Base-by-base conservation (phyloP, 441 rosid genomes). In the Euphorbia schlechtendalii region DNA sequence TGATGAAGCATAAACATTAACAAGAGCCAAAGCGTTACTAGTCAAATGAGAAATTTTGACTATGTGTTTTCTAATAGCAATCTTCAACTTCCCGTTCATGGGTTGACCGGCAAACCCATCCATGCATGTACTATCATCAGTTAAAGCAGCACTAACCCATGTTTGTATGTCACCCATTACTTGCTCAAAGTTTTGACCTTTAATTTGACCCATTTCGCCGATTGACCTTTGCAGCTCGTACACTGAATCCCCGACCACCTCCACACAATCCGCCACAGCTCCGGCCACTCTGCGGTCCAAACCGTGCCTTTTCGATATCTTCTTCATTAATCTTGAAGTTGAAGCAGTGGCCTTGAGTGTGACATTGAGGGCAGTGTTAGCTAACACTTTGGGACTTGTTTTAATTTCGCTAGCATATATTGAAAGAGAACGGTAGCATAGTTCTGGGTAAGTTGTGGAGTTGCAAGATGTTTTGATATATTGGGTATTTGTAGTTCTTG, bases 111-210 rank as follows among this genome's bases (percentile, higher is more conserved):
- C 63, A 24, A 89, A 80, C 32, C 90, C 89, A 63, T 91, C 92
- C 75, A 84, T 54, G 74, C 96, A 89, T 13, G 88, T 84, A 14
- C 79, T 81, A 18, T 85, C 92, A 66, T 87, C 77, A 24, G 96
- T 89, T 34, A 88, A 71, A 2, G 92, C 92, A 17, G 87, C 86
- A 63, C 96, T 87, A 9, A 86, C 86, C 96, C 98, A 91, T 25
- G 90, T 91, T 59, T 83, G 69, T 18, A 87, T 41, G 69, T 89
- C 88, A 57, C 72, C 78, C 73, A 86, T 74, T 61, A 77, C 73
- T 67, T 71, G 69, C 21, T 64, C 60, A 69, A 85, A 85, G 1
- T 72, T 75, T 3, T 74, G 43, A 36, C 64, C 66, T 7, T 59
- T 63, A 1, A 71, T 73, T 8, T 70, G 61, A 36, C 65, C 70